phyloP scores from a whole-genome alignment of 208 protist species.

The Ichthyophonus hoferi region DNA sequence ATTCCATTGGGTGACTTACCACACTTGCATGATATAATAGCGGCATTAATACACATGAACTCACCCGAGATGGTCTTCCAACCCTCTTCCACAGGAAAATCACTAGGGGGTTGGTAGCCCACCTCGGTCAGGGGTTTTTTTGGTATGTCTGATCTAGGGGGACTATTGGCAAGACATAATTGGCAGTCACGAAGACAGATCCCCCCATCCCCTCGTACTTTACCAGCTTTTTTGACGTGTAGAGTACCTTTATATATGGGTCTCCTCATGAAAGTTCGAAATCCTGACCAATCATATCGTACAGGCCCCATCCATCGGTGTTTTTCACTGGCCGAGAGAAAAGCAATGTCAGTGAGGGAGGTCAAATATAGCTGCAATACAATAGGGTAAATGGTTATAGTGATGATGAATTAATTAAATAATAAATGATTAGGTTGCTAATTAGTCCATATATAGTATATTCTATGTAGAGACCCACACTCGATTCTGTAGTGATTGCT shows the following conservation, averaged over 20 bases:
- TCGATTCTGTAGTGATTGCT: too few species aligned
- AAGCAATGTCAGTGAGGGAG: too few species aligned
- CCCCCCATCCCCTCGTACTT: background rate
- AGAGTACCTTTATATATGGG: background rate
- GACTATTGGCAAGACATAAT: background rate
- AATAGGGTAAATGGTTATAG: too few species aligned
- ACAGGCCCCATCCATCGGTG: constrained; percentile 15
- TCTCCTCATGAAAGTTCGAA: background rate
- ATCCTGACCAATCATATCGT: constrained; percentile 6
- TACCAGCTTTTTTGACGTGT: background rate
- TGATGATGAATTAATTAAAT: too few species aligned
- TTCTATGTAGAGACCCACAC: too few species aligned
- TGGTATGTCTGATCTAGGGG: background rate
- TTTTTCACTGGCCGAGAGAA: background rate
- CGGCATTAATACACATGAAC: constrained; percentile 12
- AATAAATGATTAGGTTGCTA: too few species aligned
- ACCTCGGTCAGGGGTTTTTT: background rate
- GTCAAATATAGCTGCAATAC: too few species aligned
- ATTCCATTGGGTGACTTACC: constrained; percentile 1
- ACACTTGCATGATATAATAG: constrained; percentile 14
- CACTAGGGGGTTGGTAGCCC: background rate
- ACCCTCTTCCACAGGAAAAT: background rate
- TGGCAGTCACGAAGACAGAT: background rate
- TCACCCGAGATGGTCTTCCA: constrained; percentile 8
- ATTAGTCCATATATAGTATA: too few species aligned